Percentiles rank a stretch among this genome's conserved stretches.
Conservation (phyloP, 768 basidiomycete species). For the Cyclocybe cylindracea region DNA sequence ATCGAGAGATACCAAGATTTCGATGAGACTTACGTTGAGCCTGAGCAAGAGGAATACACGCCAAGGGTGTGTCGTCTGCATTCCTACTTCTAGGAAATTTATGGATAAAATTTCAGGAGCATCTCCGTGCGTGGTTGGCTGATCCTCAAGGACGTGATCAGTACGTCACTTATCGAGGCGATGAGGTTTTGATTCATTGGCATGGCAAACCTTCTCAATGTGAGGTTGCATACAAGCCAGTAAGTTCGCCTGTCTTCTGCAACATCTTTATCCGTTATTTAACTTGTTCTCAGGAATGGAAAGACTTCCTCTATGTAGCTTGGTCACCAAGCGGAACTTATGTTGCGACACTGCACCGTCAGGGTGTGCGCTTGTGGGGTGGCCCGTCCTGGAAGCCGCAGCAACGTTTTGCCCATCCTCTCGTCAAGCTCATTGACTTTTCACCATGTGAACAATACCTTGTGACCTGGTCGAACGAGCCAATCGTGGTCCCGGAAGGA, state of each 20-base stretch:
- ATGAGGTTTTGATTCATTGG: conserved; percentile 90
- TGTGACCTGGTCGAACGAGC: conserved; percentile 96
- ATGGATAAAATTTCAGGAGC: conserved; percentile 60
- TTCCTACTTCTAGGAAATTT: background rate
- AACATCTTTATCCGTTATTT: conserved; percentile 7
- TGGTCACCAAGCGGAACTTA: conserved; percentile 99
- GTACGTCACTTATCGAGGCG: conserved; percentile 90
- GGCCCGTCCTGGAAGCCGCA: conserved; percentile 88
- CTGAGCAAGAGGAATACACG: conserved; percentile 68
- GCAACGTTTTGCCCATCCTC: conserved; percentile 91
- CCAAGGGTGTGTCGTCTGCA: conserved; percentile 55
- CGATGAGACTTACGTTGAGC: conserved; percentile 79
- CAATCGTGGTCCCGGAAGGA: conserved; percentile 83
- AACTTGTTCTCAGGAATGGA: conserved; percentile 72
- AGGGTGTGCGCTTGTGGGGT: conserved; percentile 95
- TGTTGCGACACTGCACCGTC: conserved; percentile 89
- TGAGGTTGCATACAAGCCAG: conserved; percentile 79
- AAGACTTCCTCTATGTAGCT: conserved; percentile 87
- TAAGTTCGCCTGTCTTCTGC: conserved; percentile 35
- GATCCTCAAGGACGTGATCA: conserved; percentile 95
- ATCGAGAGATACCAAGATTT: conserved; percentile 80
- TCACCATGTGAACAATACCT: conserved; percentile 96
- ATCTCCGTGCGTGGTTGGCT: conserved; percentile 92
- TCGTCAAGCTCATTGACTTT: conserved; percentile 95
- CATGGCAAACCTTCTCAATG: conserved; percentile 88